Evolutionary conservation across 2,329 filamentous ascomycete genomes (phyloP).

Genomic region (Scedosporium dehoogii): DNA sequence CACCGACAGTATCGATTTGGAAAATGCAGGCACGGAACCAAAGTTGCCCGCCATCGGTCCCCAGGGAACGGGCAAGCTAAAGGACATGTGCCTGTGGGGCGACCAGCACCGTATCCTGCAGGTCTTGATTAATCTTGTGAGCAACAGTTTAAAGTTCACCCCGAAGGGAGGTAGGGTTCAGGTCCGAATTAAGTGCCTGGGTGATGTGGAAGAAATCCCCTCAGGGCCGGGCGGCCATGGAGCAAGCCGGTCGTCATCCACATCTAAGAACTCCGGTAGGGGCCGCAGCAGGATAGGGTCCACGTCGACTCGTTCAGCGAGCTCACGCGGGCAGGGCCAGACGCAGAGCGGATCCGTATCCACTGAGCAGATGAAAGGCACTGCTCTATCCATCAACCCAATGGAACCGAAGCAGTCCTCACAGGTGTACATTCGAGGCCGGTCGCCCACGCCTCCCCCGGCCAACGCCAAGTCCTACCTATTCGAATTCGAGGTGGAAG

Average conservation of each 20-base stretch:
- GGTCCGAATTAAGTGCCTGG: conserved; percentile 64
- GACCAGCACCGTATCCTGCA: conserved; percentile 86
- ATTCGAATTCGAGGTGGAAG: conserved; percentile 83
- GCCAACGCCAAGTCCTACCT: conserved; percentile 52
- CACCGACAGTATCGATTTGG: not conserved
- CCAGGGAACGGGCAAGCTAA: conserved; percentile 55
- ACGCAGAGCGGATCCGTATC: conserved; percentile 11
- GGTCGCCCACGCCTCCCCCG: conserved; percentile 51
- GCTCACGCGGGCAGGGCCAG: conserved; percentile 25
- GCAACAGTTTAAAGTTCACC: conserved; percentile 88
- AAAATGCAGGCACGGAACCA: conserved; percentile 12
- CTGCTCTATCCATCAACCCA: conserved; percentile 53
- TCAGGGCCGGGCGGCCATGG: conserved; percentile 18
- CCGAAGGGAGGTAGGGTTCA: conserved; percentile 65
- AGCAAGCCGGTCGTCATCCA: conserved; percentile 41
- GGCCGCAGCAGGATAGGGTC: conserved; percentile 35
- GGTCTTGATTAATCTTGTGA: conserved; percentile 87
- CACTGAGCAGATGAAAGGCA: conserved; percentile 27
- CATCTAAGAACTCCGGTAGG: conserved; percentile 36
- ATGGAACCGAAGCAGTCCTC: conserved; percentile 43
- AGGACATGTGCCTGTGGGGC: conserved; percentile 85
- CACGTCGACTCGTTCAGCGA: conserved; percentile 39
- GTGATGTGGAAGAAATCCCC: conserved; percentile 37
- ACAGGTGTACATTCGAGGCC: conserved; percentile 39
- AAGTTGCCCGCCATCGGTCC: conserved; percentile 52